Percentiles rank a stretch among this genome's conserved stretches.
Conservation (phyloP, 2,329 filamentous ascomycete genomes). For the Penicillium decumbens region DNA sequence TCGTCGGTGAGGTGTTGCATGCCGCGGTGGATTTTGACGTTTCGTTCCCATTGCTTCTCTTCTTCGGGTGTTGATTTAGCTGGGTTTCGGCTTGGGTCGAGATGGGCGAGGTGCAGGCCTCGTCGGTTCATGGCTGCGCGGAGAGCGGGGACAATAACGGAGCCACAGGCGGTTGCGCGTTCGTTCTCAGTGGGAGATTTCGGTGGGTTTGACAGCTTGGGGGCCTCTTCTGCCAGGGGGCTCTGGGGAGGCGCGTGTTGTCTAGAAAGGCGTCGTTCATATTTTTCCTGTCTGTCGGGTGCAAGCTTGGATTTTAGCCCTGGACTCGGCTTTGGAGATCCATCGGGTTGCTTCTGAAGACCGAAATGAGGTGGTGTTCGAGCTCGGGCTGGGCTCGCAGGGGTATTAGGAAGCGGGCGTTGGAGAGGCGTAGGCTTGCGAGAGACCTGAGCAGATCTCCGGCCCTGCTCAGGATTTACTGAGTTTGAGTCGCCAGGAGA, state of each 20-base stretch:
- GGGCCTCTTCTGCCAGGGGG: constrained; percentile 33
- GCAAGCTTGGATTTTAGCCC: constrained; percentile 24
- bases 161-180: constrained; percentile 16
- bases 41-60: constrained; percentile 16
- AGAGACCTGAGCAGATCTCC: constrained; percentile 2
- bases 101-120: constrained; percentile 51
- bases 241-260: constrained; percentile 13
- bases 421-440: constrained; percentile 7
- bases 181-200: constrained; percentile 11
- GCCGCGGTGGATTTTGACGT: constrained; percentile 18
- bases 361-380: constrained; percentile 1
- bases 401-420: constrained; percentile 8
- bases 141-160: constrained; percentile 83
- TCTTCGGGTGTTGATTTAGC: constrained; percentile 19
- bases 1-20: constrained; percentile 63
- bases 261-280: background rate
- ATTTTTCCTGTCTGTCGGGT: constrained; percentile 13
- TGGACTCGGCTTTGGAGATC: constrained; percentile 9
- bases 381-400: constrained; percentile 1
- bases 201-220: constrained; percentile 21
- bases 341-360: constrained; percentile 10
- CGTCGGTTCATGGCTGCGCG: constrained; percentile 85
- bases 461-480: background rate
- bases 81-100: constrained; percentile 26
- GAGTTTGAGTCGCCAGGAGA: background rate